Evolutionary conservation across 2,329 filamentous ascomycete species (phyloP), one percentile per base, ranked within the genome.

Genomic region (Diaporthe eres): DNA sequence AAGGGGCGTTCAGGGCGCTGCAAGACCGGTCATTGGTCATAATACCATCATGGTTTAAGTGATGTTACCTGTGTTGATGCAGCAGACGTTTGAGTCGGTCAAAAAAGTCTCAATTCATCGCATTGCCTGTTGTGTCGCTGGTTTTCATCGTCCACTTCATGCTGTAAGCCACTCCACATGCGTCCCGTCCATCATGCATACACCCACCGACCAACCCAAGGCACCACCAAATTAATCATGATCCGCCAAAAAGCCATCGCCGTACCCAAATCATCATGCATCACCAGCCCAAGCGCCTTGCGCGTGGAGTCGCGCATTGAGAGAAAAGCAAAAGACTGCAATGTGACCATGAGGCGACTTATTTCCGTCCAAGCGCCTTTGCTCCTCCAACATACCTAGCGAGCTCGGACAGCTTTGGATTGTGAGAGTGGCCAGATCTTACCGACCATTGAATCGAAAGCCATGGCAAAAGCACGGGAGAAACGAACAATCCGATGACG

Each of bases 101-200:
- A 47, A 47, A n/a, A 55, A 37, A 19, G 37, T 53, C 49, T 65
- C 2, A 73, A 47, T 57, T 57, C 58, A 73, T 73, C 25, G 71
- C 34, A 34, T 25, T 73, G 49, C 47, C 22, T 57, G 39, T 34
- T 65, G 10, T 8, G 15, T 34, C 44, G 19, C 47, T 55, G 49
- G 22, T 42, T 22, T 9, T 37, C 6, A 19, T 19, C n/a, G 19
- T 44, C 28, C n/a, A 28, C 9, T 31, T 25, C 19, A 39, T 5
- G 47, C 4, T 39, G 31, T 22, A 37, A 25, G 7, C 47, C n/a
- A 42, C 1, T n/a, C 10, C 42, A 53, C 12, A n/a, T 28, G 34
- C 34, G n/a, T 19, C 34, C 4, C 7, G 6, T 34, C 53, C 4
- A 53, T 13, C 22, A 28, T 53, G n/a, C 17, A 68, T 28, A 37